Evolutionary conservation across 139 green algal genomes (phyloP), one percentile per base, ranked within the genome.

Genomic region (Trebouxia sp.): DNA sequence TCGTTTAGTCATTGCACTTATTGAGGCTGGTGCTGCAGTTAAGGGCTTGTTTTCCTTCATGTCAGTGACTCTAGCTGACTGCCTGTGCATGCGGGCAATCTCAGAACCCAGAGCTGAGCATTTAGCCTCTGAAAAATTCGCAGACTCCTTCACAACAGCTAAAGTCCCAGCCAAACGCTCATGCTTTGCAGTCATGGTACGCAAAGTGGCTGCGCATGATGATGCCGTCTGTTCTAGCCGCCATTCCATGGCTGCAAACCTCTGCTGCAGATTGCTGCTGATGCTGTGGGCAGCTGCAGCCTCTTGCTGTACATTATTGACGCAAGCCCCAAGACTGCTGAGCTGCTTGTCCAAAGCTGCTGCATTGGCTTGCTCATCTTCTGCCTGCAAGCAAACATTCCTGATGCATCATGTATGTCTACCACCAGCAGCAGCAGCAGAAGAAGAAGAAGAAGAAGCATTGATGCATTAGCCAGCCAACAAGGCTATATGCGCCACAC

Each of bases 211-310:
- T 30, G 62, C 62, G 43, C 62, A 72, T 0, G 62, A 43, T 45
- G 62, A 72, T 30, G 62, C 32, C 15, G 62, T 72, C 20, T 72
- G 62, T 35, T 72, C 32, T 15, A 72, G 32, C 28, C 62, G 62
- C 62, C 62, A 72, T 15, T 72, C 62, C 62, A 72, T 72, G 11
- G 62, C 62, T n/a, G 62, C 62, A 72, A 72, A 72, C 26, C 62
- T 72, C 35, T 72, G 62, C 62, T 72, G 62, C 62, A 72, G 62
- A 15, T 35, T 72, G 62, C 35, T 72, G 62, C 62, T 72, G 10
- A 35, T 72, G 62, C 62, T 72, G 62, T 72, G n/a, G 15, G 62
- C 62, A 11, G n/a, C 32, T 24, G 62, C 62, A 30, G 62, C 62
- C 43, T 72, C 62, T n/a, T 72, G 62, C 62, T 72, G 62, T 43